These are phyloP conservation scores for Aspergillus sp. DNA, from an alignment of 2,329 filamentous ascomycete species.

Conservation along the genomic window DNA sequence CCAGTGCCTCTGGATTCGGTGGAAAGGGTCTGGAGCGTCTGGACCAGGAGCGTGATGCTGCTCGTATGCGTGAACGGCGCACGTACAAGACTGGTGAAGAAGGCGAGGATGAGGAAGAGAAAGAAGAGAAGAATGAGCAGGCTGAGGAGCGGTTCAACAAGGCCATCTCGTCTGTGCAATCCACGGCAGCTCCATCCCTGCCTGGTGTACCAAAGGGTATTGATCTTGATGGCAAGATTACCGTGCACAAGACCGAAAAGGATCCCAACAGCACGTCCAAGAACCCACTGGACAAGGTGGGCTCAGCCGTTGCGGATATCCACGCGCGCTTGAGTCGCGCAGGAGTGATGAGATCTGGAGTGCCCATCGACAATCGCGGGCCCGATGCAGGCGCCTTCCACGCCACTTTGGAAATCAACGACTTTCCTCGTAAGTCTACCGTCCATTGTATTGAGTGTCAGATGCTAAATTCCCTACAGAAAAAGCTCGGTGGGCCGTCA, in stretches of 20 bases:
- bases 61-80: slow-evolving; percentile 81
- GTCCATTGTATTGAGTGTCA: not conserved
- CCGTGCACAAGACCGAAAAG: slow-evolving; percentile 70
- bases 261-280: slow-evolving; percentile 52
- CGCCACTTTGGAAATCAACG: slow-evolving; percentile 97
- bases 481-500: slow-evolving; percentile 97
- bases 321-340: slow-evolving; percentile 87
- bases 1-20: slow-evolving; percentile 80
- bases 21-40: slow-evolving; percentile 91
- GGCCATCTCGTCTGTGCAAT: slow-evolving; percentile 65
- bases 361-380: slow-evolving; percentile 97
- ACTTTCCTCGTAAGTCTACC: slow-evolving; percentile 72
- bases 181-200: slow-evolving; percentile 55
- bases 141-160: slow-evolving; percentile 57
- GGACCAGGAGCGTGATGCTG: slow-evolving; percentile 86
- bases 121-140: slow-evolving; percentile 69
- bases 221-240: slow-evolving; percentile 69
- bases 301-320: slow-evolving; percentile 87
- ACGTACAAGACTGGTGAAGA: slow-evolving; percentile 90
- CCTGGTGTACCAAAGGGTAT: slow-evolving; percentile 57
- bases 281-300: slow-evolving; percentile 80
- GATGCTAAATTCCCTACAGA: slow-evolving; percentile 49
- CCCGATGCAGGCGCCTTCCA: slow-evolving; percentile 96
- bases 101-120: slow-evolving; percentile 70
- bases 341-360: slow-evolving; percentile 84